Evolutionary conservation across 768 basidiomycete species (phyloP), one percentile per base, ranked within the genome.

Genomic region (Suillus americanus): DNA sequence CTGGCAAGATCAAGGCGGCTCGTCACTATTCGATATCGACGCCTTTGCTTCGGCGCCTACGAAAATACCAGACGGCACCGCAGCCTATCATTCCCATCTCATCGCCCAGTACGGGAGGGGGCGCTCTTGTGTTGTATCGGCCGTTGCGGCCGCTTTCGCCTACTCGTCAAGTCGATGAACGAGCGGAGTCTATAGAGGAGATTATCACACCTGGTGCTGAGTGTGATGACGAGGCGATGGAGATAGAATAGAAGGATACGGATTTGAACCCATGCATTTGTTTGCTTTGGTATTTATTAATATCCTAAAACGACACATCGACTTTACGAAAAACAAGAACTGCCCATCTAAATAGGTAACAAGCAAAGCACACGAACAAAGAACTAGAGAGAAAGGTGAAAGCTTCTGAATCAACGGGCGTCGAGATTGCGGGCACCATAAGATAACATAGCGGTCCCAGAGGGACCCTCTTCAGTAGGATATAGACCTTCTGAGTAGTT

Each of bases 71-170:
- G 45, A 72, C 73, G 28, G 54, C 54, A 43, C 69, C 66, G 18
- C 62, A 64, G 20, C 63, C 74, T 37, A 65, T 76, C 40, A 62
- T 73, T 18, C 70, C 68, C 3, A 63, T 70, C 12, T 33, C 67
- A 28, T 38, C 51, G 25, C 72, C 65, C 37, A 50, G 60, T 18
- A 45, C 43, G 16, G 64, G 61, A 30, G 63, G 70, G 25, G 83
- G 82, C 65, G 87, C 87, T 5, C 80, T 89, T 25, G 81, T 89
- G 20, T 71, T 89, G 8, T 89, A 83, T 70, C 80, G 78, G 65
- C 80, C 87, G 2, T 74, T 80, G 12, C 67, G 61, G 38, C 64
- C 67, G 9, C 74, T 78, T 38, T 67, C 66, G 40, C 69, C 70
- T 6, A 13, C 38, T 23, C 9, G 3, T 16, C 64, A 46, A 23